These are phyloP conservation scores for Sphaceloma murrayae DNA, from an alignment of 2,329 filamentous ascomycete species.

Conservation along the genomic window DNA sequence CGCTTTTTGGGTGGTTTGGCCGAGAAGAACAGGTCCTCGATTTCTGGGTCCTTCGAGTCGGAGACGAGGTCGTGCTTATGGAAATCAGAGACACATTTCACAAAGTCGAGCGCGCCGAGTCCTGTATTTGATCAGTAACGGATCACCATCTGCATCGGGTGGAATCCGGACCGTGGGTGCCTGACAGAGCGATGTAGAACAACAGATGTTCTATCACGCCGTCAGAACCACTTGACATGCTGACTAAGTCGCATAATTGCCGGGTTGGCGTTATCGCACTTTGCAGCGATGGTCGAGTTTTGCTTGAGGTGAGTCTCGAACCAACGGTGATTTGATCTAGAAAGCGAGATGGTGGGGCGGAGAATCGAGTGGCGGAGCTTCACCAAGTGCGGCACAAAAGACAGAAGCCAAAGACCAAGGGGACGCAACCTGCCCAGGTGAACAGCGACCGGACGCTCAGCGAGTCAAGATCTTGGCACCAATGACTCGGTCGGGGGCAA, in stretches of 20 bases:
- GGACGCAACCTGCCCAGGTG: no score
- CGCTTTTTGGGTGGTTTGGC: conserved; percentile 21
- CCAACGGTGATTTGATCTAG: neutral
- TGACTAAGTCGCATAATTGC: conserved; percentile 13
- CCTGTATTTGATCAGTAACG: conserved; percentile 26
- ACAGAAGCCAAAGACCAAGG: no score
- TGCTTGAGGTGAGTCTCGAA: conserved; percentile 15
- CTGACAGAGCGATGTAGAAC: conserved; percentile 50
- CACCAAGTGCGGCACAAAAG: neutral
- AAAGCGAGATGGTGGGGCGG: neutral
- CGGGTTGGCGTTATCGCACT: no score
- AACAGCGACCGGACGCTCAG: no score
- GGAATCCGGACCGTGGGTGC: conserved; percentile 48
- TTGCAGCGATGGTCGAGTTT: no score
- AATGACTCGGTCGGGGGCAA: no score
- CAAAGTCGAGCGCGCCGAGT: conserved; percentile 34
- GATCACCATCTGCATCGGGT: no score
- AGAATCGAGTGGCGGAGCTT: neutral
- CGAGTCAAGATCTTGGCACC: no score
- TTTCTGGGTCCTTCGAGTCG: conserved; percentile 5
- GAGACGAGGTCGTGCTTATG: conserved; percentile 21
- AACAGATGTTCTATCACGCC: conserved; percentile 49
- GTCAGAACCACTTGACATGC: conserved; percentile 44
- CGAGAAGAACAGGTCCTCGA: conserved; percentile 23
- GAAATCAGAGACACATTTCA: conserved; percentile 31